phyloP scores from a whole-genome alignment of 1,139 yeast species.

The Yamadazyma friedrichii region DNA sequence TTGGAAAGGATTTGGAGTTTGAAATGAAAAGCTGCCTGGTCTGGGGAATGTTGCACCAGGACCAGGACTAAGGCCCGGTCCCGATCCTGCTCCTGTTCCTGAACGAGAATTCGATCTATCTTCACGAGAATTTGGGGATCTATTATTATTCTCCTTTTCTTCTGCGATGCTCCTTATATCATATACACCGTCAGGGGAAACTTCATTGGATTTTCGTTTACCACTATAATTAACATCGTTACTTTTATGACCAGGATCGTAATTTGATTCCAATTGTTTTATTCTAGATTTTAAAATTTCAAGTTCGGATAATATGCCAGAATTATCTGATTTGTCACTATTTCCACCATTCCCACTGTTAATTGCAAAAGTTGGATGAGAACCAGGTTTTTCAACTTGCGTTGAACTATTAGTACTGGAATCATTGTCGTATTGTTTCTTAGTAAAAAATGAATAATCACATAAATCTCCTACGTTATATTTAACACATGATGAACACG shows the following conservation, averaged over 20 bases:
- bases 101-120: too few species aligned
- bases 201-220: too few species aligned
- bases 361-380: slow-evolving; percentile 1
- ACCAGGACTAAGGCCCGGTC: too few species aligned
- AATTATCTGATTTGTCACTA: not conserved
- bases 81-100: not conserved
- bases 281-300: slow-evolving; percentile 40
- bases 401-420: not conserved
- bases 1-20: slow-evolving; percentile 1
- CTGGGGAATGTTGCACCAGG: not conserved
- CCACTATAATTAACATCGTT: too few species aligned
- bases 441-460: slow-evolving; percentile 24
- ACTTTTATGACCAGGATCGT: not conserved
- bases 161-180: too few species aligned
- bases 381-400: slow-evolving; percentile 1
- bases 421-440: not conserved
- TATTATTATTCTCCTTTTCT: too few species aligned
- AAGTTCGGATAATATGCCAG: slow-evolving; percentile 13
- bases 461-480: slow-evolving; percentile 33
- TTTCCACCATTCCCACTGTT: not conserved
- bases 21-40: slow-evolving; percentile 4
- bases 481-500: slow-evolving; percentile 42
- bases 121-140: too few species aligned
- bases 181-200: too few species aligned
- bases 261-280: slow-evolving; percentile 36